phyloP scores from a whole-genome alignment of 1,284 basidiomycete species.

The Ceratobasidium sp. region DNA sequence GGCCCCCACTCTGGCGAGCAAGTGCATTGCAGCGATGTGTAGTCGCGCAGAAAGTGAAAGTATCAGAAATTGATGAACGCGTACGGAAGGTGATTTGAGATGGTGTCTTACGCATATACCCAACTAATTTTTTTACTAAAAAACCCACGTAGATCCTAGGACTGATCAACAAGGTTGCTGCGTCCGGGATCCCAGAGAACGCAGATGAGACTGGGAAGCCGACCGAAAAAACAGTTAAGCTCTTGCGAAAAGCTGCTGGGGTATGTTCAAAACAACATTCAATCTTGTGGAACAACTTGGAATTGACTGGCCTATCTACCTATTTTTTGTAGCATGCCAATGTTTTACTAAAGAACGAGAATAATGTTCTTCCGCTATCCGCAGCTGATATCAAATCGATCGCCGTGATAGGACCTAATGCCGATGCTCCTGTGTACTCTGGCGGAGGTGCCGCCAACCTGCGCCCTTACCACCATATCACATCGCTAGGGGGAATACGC shows the following conservation, averaged over 20 bases:
- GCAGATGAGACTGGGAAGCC: conserved; percentile 1
- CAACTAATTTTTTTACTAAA: not conserved
- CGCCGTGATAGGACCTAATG: conserved; percentile 69
- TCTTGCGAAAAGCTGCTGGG: conserved; percentile 60
- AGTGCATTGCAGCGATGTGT: conserved; percentile 46
- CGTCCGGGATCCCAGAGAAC: conserved; percentile 5
- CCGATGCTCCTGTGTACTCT: conserved; percentile 62
- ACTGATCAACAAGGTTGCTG: conserved; percentile 14
- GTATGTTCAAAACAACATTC: conserved; percentile 47
- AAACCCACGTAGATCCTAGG: not conserved
- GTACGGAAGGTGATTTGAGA: conserved; percentile 49
- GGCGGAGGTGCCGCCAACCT: conserved; percentile 66
- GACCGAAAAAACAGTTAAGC: conserved; percentile 14
- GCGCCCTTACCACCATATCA: conserved; percentile 59
- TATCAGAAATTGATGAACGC: conserved; percentile 52
- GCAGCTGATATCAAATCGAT: conserved; percentile 55
- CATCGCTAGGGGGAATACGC: conserved; percentile 63
- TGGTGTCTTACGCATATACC: not conserved
- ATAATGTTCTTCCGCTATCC: conserved; percentile 58
- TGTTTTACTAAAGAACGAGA: conserved; percentile 64
- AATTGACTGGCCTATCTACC: not conserved
- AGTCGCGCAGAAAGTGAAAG: conserved; percentile 52
- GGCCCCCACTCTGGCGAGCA: conserved; percentile 2
- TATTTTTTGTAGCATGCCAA: not conserved
- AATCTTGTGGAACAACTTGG: not conserved